phyloP scores from a whole-genome alignment of 768 basidiomycete genomes.

The Podaxis sp. region DNA sequence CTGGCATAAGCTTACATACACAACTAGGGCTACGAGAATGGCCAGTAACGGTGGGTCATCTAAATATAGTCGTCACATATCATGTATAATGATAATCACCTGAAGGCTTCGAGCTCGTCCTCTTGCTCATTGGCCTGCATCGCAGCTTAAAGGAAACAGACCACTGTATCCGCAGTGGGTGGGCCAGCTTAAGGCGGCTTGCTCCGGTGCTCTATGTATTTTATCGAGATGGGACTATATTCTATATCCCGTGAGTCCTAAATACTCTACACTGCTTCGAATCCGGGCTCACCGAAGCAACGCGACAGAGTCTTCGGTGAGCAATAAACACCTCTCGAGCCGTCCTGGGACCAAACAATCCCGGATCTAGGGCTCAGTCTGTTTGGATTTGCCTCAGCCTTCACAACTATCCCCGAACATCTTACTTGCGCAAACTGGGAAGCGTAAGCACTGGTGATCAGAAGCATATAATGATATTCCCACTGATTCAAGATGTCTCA shows the following conservation, averaged over 20 bases:
- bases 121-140: not conserved
- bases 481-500: not conserved
- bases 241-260: constrained; percentile 3
- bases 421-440: constrained; percentile 8
- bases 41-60: not conserved
- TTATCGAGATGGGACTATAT: constrained; percentile 8
- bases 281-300: not conserved
- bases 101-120: not conserved
- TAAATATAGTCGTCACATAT: not conserved
- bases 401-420: not conserved
- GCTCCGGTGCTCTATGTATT: constrained; percentile 5
- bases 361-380: not conserved
- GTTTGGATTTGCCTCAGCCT: constrained; percentile 1
- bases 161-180: not conserved
- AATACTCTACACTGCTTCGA: not conserved
- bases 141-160: not conserved
- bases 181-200: not conserved
- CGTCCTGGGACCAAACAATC: not conserved
- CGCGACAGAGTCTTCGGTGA: not conserved
- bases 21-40: constrained; percentile 3
- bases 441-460: not conserved
- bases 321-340: not conserved
- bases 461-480: not conserved
- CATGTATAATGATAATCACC: not conserved
- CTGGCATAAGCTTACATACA: not conserved